A percentile compares a stretch with the other conserved stretches of the same genome.
These are phyloP conservation scores for Bauhinia variegata DNA, from an alignment of 306 rosid genomes.

Conservation along the genomic window DNA sequence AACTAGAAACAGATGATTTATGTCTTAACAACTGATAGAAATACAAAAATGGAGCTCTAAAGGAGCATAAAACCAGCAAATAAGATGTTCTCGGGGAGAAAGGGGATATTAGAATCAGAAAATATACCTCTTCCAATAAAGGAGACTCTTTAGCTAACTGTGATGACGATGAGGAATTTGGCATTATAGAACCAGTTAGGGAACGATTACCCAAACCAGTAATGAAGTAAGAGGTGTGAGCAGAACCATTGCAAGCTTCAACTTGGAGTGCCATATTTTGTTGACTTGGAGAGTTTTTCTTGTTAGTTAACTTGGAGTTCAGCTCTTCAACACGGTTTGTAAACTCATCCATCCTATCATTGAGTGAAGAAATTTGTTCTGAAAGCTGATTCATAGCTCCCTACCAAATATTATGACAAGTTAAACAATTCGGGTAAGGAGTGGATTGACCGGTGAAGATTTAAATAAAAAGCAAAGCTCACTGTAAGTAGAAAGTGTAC, in stretches of 20 bases:
- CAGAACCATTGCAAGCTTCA: conserved; percentile 83
- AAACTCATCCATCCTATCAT: conserved; percentile 95
- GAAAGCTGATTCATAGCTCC: conserved; percentile 73
- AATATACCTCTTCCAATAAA: conserved; percentile 75
- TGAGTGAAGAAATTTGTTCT: conserved; percentile 86
- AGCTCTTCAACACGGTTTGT: conserved; percentile 86
- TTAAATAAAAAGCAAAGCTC: conserved; percentile 25
- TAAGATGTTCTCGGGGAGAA: conserved; percentile 17
- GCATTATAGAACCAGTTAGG: conserved; percentile 63
- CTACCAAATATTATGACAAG: conserved; percentile 45
- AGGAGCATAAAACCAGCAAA: neutral
- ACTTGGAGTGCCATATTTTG: conserved; percentile 74
- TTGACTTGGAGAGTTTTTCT: conserved; percentile 68
- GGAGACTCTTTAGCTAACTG: conserved; percentile 77
- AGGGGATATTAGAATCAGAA: conserved; percentile 14
- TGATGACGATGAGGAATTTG: conserved; percentile 74
- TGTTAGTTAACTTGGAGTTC: conserved; percentile 66
- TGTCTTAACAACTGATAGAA: neutral
- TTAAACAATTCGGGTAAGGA: conserved; percentile 3
- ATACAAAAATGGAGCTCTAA: conserved; percentile 3
- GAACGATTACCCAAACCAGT: conserved; percentile 70
- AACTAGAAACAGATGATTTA: neutral
- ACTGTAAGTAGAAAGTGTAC: conserved; percentile 39
- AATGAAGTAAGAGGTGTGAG: conserved; percentile 77
- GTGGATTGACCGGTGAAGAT: conserved; percentile 13